Conservation (phyloP, 1,139 yeast genomes). For the Saccharomycopsis phalli region DNA sequence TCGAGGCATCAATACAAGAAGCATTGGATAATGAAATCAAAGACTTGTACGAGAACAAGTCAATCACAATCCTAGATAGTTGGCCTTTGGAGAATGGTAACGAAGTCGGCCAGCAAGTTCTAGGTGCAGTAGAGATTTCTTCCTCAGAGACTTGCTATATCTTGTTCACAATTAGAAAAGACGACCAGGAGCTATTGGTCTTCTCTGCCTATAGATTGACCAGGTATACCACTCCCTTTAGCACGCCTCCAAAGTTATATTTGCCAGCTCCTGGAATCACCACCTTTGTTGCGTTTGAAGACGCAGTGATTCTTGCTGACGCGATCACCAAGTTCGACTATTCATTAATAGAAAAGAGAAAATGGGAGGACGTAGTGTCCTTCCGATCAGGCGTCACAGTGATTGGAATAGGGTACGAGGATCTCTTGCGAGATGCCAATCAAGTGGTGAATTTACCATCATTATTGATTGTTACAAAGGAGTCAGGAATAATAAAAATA, state of each 20-base stretch:
- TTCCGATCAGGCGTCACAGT: conserved; percentile 46
- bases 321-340: conserved; percentile 43
- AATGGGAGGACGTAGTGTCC: conserved; percentile 73
- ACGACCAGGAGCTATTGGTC: conserved; percentile 44
- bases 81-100: conserved; percentile 23
- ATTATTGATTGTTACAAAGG: conserved; percentile 47
- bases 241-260: conserved; percentile 40
- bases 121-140: conserved; percentile 35
- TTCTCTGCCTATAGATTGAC: conserved; percentile 53
- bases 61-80: conserved; percentile 46
- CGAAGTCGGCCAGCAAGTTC: conserved; percentile 39
- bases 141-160: conserved; percentile 34
- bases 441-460: conserved; percentile 30
- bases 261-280: conserved; percentile 57
- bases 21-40: conserved; percentile 31
- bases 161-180: conserved; percentile 48
- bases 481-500: conserved; percentile 55
- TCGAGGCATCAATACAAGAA: conserved; percentile 30
- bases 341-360: conserved; percentile 33
- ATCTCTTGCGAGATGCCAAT: conserved; percentile 23
- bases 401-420: conserved; percentile 55
- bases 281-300: conserved; percentile 53
- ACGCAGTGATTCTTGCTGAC: conserved; percentile 60
- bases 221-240: conserved; percentile 30
- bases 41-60: conserved; percentile 33